Evolutionary conservation across 2,329 filamentous ascomycete genomes (phyloP).

Genomic region (Ilyonectria mors-panacis): DNA sequence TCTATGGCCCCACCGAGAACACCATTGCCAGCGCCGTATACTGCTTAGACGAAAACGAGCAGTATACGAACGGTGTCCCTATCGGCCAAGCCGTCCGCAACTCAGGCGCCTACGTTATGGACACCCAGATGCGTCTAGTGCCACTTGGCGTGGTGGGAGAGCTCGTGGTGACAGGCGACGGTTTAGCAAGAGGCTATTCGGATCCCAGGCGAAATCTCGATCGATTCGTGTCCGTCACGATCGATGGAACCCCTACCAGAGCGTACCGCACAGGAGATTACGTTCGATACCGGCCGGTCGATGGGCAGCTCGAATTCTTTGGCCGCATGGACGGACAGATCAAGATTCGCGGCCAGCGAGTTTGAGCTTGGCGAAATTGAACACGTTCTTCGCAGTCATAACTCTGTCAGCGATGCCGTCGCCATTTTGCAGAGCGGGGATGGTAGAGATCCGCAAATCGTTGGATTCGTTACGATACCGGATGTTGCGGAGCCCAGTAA

Average conservation of each 20-base stretch:
- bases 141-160: slow-evolving; percentile 48
- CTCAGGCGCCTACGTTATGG: slow-evolving; percentile 45
- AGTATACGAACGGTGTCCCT: slow-evolving; percentile 33
- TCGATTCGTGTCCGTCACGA: not conserved
- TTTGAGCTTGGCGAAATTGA: slow-evolving; percentile 45
- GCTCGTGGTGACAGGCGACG: slow-evolving; percentile 46
- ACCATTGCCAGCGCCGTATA: slow-evolving; percentile 24
- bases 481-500: not conserved
- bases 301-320: slow-evolving; percentile 33
- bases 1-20: slow-evolving; percentile 40
- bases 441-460: slow-evolving; percentile 11
- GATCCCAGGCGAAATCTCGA: not conserved
- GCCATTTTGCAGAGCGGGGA: slow-evolving; percentile 30
- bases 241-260: not conserved
- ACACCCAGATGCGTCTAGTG: slow-evolving; percentile 39
- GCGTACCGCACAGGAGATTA: slow-evolving; percentile 38
- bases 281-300: slow-evolving; percentile 28
- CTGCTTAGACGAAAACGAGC: slow-evolving; percentile 9
- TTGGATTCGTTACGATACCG: slow-evolving; percentile 19
- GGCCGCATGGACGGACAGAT: slow-evolving; percentile 42
- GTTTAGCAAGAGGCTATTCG: not conserved
- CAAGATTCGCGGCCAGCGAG: slow-evolving; percentile 41
- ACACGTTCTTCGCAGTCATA: slow-evolving; percentile 7
- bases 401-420: slow-evolving; percentile 37
- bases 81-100: slow-evolving; percentile 39